Conservation (phyloP, 2,329 filamentous ascomycete genomes). For the Hymenotorrendiella dingleyae region DNA sequence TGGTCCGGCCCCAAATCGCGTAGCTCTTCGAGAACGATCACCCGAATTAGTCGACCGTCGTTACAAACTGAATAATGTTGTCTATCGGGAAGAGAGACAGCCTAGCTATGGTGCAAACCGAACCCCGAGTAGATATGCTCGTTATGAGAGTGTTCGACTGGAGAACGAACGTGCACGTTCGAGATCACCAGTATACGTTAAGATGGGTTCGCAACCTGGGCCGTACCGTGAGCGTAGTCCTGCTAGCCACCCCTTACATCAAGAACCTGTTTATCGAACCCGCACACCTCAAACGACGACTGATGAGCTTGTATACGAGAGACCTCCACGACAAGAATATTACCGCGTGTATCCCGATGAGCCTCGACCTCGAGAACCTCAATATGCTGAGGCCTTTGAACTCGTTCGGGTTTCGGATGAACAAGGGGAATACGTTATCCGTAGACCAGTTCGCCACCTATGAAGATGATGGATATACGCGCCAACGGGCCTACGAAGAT, state of each 20-base stretch:
- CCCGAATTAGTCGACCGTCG: conserved; percentile 30
- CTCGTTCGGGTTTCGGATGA: conserved; percentile 41
- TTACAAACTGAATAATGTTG: conserved; percentile 28
- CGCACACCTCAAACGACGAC: conserved; percentile 19
- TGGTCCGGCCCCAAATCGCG: conserved; percentile 12
- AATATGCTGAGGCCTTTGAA: conserved; percentile 35
- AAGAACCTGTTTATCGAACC: conserved; percentile 29
- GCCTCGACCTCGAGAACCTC: conserved; percentile 25
- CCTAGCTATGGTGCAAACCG: conserved; percentile 23
- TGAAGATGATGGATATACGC: conserved; percentile 23
- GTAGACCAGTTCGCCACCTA: conserved; percentile 34
- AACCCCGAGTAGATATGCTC: conserved; percentile 29
- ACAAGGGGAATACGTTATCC: conserved; percentile 42
- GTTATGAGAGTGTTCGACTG: conserved; percentile 31
- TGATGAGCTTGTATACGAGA: conserved; percentile 29
- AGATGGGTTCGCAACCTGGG: conserved; percentile 22
- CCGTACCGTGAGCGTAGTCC: conserved; percentile 32
- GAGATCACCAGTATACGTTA: conserved; percentile 32
- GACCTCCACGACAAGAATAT: conserved; percentile 30
- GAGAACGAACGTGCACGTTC: conserved; percentile 30
- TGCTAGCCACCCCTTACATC: conserved; percentile 17
- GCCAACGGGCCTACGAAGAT: conserved; percentile 26
- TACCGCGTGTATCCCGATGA: conserved; percentile 31
- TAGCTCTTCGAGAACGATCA: conserved; percentile 23
- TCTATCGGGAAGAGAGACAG: conserved; percentile 32